Evolutionary conservation across 2,329 filamentous ascomycete genomes (phyloP).

Genomic region (Pestalotiopsis fici): DNA sequence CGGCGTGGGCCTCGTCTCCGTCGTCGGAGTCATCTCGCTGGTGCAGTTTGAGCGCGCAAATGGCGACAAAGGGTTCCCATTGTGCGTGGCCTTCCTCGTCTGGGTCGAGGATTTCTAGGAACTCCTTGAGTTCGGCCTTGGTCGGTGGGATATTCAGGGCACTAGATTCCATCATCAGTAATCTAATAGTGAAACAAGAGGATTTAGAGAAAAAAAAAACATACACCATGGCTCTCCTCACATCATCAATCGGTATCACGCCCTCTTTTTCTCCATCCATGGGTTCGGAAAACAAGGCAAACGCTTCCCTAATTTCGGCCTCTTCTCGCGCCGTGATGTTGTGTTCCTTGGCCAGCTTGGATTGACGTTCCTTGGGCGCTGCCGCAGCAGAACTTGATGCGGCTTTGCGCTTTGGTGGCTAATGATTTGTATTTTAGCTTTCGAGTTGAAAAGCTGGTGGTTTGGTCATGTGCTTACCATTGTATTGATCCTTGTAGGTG

Average conservation of each 20-base stretch:
- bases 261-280: conserved; percentile 73
- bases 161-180: conserved; percentile 41
- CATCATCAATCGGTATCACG: conserved; percentile 66
- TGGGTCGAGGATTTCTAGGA: conserved; percentile 81
- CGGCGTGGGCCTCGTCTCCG: conserved; percentile 52
- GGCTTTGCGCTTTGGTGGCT: conserved; percentile 57
- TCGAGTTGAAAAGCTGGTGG: background rate
- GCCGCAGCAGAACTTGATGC: conserved; percentile 27
- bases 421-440: background rate
- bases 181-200: background rate
- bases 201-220: conserved; percentile 24
- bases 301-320: conserved; percentile 88
- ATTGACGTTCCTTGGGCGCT: conserved; percentile 58
- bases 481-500: background rate
- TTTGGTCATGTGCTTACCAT: background rate
- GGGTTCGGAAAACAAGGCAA: conserved; percentile 75
- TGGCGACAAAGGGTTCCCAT: conserved; percentile 81
- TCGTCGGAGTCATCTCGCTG: conserved; percentile 47
- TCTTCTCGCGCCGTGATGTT: conserved; percentile 83
- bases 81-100: conserved; percentile 75
- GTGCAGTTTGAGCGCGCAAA: conserved; percentile 85
- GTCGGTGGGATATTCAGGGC: conserved; percentile 78
- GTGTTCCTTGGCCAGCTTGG: conserved; percentile 91
- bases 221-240: conserved; percentile 74
- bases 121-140: conserved; percentile 70